These are phyloP conservation scores for Boeremia lycopersici DNA, from an alignment of 2,329 filamentous ascomycete species.

Conservation along the genomic window DNA sequence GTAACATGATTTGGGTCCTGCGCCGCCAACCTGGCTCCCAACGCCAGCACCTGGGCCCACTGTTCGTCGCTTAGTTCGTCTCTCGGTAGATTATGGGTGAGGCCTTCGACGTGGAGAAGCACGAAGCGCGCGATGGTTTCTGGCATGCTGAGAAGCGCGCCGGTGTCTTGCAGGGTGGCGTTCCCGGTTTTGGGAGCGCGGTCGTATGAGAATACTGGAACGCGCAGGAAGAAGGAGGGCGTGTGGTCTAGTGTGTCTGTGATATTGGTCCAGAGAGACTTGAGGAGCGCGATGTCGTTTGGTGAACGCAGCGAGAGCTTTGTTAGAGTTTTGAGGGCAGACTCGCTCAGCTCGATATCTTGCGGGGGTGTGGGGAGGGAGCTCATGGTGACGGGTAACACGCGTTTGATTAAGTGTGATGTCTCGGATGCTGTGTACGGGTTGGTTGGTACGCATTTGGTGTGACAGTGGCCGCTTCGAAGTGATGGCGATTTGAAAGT, in stretches of 20 bases:
- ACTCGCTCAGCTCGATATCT: background rate
- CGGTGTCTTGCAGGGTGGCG: background rate
- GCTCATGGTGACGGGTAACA: background rate
- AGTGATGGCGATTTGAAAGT: too few species aligned
- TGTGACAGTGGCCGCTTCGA: too few species aligned
- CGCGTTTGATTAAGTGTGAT: background rate
- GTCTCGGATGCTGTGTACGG: background rate
- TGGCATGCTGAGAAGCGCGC: background rate
- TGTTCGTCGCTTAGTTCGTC: background rate
- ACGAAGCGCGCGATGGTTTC: background rate
- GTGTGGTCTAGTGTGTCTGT: background rate
- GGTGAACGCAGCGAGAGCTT: background rate
- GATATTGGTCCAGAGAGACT: background rate
- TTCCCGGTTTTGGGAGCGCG: background rate
- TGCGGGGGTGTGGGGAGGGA: background rate
- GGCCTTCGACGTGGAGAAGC: background rate
- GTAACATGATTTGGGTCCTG: constrained; percentile 8
- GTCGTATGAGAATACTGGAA: background rate
- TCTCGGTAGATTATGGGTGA: background rate
- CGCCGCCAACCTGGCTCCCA: background rate
- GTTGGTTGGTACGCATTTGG: background rate
- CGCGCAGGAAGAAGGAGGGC: background rate
- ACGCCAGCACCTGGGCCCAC: background rate
- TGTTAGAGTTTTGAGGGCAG: background rate
- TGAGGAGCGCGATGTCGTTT: background rate